Base-by-base conservation (phyloP, 2,329 filamentous ascomycete species). In the Stagonosporopsis vannaccii region DNA sequence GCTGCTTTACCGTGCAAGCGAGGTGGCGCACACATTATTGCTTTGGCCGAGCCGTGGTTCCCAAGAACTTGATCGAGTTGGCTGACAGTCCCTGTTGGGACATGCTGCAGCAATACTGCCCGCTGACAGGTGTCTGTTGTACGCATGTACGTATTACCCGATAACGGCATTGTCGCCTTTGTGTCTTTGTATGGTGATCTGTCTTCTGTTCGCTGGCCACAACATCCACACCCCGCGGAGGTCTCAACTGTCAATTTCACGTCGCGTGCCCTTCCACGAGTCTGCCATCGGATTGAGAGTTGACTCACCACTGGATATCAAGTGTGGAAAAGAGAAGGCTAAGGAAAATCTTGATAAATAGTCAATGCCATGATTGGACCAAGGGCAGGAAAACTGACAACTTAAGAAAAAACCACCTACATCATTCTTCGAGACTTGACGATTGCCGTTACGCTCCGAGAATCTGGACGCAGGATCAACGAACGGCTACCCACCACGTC, bases 401-500 rank as follows among this genome's bases (percentile, higher is more conserved):
- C 22, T 45, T 41, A 11, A 43, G 19, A 20, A 35, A 36, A 54
- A 36, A 49, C 28, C 30, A 51, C 47, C 53, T 46, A 56, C 53
- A 53, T 53, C 48, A 57, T 52, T 40, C 25, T 33, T 23, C 26
- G 22, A 22, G 19, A 22, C 42, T 17, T 49, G 37, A 52, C 54
- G 54, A 49, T 52, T 44, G 55, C 49, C 55, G 55, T 58, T 58
- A 19, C 52, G 37, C 33, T 41, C 54, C 54, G 54, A 49, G 43
- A 37, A 20, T 57, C 54, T 57, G 48, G 48, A 57, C 48, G 36
- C 47, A 35, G 25, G 54, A 57, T 46, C 56, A 59, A 40, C 63
- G 48, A 63, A 69, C 59, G 48, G 42, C 35, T 50, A 56, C 35
- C 60, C 60, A 67, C 62, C 61, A 67, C 58, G 60, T 65, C 36